Evolutionary conservation across 2,329 filamentous ascomycete species (phyloP), one percentile per base, ranked within the genome.

Genomic region (Tolypocladium capitatum): DNA sequence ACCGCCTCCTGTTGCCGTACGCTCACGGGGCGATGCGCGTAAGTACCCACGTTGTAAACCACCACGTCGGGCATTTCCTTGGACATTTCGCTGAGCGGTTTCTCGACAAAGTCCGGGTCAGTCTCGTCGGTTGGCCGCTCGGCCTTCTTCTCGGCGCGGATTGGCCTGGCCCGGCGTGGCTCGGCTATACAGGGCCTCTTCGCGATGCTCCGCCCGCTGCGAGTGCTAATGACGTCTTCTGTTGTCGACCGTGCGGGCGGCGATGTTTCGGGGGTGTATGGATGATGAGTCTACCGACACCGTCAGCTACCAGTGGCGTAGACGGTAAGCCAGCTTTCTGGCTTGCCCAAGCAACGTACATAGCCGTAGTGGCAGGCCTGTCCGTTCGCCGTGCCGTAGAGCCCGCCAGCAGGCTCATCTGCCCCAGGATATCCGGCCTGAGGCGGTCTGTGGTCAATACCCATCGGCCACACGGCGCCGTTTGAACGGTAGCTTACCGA

Each of bases 1-100:
- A 80, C 76, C 56, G 78, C 76, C 40, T 80, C 89, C 47, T 71
- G 67, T 44, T 71, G 72, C 48, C 91, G 78, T 7, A 74, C 74
- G 48, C 86, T 81, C 2, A 71, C 67, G 10, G 84, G 71, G 45
- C 91, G 78, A 57, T 83, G 80, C 33, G 94, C 89, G 71, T 85
- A 94, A 27, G 73, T 72, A 46, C 83, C 79, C 68, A 96, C 95
- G 63, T 97, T 83, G 45, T 78, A 77, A 44, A 94, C 71, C 0
- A 78, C 75, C 35, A 88, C 73, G 47, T 74, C 61, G 18, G 72
- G 71, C 52, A 78, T 72, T 46, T 83, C 73, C 54, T 74, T 77
- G 5, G 84, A 86, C 53, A 91, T 63, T 52, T 81, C 73, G 58
- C 84, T 90, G 48, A 94, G 69, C 0, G 87, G 84, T 47, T 74